Evolutionary conservation across 345 rosid genomes (phyloP).

Genomic region (Xanthoceras sorbifolium): DNA sequence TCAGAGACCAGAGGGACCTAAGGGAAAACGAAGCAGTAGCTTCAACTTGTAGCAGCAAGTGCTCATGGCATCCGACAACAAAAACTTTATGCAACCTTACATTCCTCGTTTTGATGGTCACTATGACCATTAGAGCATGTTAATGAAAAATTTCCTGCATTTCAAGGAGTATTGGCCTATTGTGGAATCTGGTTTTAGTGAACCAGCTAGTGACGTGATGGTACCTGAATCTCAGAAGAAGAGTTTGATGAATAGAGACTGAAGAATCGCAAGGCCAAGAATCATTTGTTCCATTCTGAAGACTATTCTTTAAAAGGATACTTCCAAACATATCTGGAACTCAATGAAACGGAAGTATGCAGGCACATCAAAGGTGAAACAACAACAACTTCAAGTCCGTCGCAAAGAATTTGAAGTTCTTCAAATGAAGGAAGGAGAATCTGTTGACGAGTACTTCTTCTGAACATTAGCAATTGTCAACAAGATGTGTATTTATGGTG

Average conservation of each 20-base stretch:
- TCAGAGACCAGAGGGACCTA: no score
- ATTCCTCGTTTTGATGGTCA: not conserved
- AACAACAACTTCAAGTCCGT: no score
- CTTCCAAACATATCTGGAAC: not conserved
- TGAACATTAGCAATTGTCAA: no score
- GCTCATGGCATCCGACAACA: not conserved
- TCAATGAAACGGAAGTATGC: not conserved
- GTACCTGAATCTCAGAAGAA: not conserved
- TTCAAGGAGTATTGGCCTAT: constrained; percentile 22
- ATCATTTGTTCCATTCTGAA: not conserved
- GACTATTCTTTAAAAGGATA: not conserved
- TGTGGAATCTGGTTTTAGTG: not conserved
- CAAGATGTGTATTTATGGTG: no score
- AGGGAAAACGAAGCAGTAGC: no score
- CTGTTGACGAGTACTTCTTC: no score
- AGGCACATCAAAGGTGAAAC: not conserved
- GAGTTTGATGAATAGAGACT: not conserved
- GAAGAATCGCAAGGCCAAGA: not conserved
- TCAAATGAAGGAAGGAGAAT: not conserved
- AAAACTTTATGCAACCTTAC: not conserved
- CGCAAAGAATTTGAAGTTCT: not conserved
- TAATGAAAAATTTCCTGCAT: constrained; percentile 17
- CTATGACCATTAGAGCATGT: constrained; percentile 18
- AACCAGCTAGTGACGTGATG: not conserved
- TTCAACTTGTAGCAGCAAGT: no score